Evolutionary conservation across 805 yeast genomes (phyloP).

Genomic region (Candida saitoana): DNA sequence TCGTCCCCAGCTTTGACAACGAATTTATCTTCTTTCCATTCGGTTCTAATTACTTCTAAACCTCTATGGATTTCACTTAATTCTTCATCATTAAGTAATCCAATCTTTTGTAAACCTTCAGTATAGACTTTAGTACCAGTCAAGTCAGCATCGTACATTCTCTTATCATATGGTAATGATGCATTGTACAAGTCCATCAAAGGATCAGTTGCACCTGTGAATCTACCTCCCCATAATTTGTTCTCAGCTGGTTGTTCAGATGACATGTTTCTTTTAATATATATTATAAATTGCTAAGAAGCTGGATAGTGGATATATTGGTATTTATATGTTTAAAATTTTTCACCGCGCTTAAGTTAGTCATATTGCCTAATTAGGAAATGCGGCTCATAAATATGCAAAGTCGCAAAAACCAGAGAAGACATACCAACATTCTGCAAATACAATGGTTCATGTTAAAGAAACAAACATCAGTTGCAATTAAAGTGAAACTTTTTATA

Average conservation of each 20-base stretch:
- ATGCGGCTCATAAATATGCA: too few relatives aligned
- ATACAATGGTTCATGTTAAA: too few relatives aligned
- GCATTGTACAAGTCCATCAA: slow-evolving; percentile 97
- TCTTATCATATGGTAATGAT: slow-evolving; percentile 91
- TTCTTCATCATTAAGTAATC: slow-evolving; percentile 70
- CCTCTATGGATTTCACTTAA: slow-evolving; percentile 80
- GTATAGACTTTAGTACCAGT: slow-evolving; percentile 95
- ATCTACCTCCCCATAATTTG: slow-evolving; percentile 97
- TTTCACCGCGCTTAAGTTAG: slow-evolving; percentile 5
- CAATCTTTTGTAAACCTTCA: slow-evolving; percentile 74
- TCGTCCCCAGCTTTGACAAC: slow-evolving; percentile 87
- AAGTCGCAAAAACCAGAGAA: too few relatives aligned
- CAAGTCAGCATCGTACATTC: slow-evolving; percentile 90
- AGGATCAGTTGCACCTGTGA: slow-evolving; percentile 96
- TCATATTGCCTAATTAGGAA: slow-evolving; percentile 5
- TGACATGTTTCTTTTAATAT: slow-evolving; percentile 25
- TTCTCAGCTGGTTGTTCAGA: slow-evolving; percentile 52
- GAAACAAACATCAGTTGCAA: too few relatives aligned
- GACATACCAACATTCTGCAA: too few relatives aligned
- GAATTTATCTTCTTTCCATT: slow-evolving; percentile 73
- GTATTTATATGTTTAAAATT: slow-evolving; percentile 3
- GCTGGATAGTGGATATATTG: too few relatives aligned
- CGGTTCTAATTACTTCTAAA: slow-evolving; percentile 61
- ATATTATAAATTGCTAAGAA: too few relatives aligned
- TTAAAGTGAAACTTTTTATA: too few relatives aligned